Base-by-base conservation (phyloP, 2,329 filamentous ascomycete species). In the Fusarium chlamydosporum region DNA sequence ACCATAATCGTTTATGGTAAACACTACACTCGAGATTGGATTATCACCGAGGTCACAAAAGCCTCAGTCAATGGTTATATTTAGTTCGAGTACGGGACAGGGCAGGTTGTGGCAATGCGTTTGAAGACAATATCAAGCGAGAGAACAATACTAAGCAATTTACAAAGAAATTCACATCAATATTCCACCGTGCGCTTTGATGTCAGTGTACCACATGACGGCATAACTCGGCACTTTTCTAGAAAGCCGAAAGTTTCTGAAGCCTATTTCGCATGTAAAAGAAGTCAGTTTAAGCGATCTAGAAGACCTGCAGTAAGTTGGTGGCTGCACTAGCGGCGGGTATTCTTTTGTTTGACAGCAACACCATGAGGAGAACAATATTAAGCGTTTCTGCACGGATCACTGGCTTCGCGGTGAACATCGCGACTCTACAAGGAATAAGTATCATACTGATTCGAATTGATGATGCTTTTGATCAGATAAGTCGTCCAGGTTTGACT, bases 61-160 rank as follows among this genome's bases (percentile, higher is more conserved):
- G 26, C 20, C 31, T 53, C 8, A 4, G 5, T 33, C n/a, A 23
- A 26, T 29, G n/a, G 15, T 42, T 7, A 12, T 4, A 26, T 26
- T 15, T n/a, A 34, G 5, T 11, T 31, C 15, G 5, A 34, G 37
- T 15, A 27, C n/a, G 15, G 33, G 27, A 18, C 15, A 20, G 46
- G 31, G 26, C 31, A 33, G 23, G 20, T 47, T 41, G 56, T 56
- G 67, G 43, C 62, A 43, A 52, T 48, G 29, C 33, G 23, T 41
- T 12, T 40, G 42, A 46, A 60, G 51, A 68, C 48, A 68, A 68
- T 72, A 76, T 71, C 65, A 75, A 76, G 70, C 61, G 58, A 70
- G 65, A 65, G 47, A 64, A 72, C 72, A 78, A 78, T 75, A 74
- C 65, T 71, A 77, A 77, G 63, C 56, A 43, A 20, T 65, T 31